These are phyloP conservation scores for Polygonum aviculare DNA, from an alignment of 148 eudicot species.

Conservation along the genomic window DNA sequence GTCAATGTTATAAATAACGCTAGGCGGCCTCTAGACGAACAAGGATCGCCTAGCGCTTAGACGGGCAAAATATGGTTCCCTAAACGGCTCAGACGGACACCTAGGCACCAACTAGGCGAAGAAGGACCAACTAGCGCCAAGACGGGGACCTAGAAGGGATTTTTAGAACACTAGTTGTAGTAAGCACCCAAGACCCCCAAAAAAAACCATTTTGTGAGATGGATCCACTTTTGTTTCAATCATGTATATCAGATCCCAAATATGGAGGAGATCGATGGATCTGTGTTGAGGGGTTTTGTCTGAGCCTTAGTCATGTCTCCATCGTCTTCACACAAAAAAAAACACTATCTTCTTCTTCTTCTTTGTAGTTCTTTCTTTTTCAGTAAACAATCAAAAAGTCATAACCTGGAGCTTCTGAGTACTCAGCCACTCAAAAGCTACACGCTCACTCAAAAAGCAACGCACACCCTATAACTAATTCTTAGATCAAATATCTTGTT, in stretches of 20 bases:
- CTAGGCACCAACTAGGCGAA: too few relatives aligned
- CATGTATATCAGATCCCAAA: background rate
- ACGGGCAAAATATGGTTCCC: too few relatives aligned
- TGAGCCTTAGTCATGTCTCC: slow-evolving; percentile 31
- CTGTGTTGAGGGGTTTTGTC: background rate
- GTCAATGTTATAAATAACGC: too few relatives aligned
- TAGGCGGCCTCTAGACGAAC: too few relatives aligned
- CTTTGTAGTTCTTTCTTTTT: slow-evolving; percentile 15
- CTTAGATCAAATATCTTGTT: background rate
- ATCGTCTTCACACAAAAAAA: slow-evolving; percentile 16
- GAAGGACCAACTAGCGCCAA: too few relatives aligned
- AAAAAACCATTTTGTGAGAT: too few relatives aligned
- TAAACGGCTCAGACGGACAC: too few relatives aligned
- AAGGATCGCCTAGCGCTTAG: too few relatives aligned
- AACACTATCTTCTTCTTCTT: slow-evolving; percentile 13
- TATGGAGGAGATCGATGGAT: background rate
- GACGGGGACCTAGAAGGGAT: too few relatives aligned
- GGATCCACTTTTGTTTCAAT: background rate
- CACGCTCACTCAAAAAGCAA: slow-evolving; percentile 3
- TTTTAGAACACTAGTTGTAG: too few relatives aligned
- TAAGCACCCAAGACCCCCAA: background rate
- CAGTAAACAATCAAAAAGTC: slow-evolving; percentile 23
- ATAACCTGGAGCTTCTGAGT: slow-evolving; percentile 8
- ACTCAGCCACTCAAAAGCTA: background rate
- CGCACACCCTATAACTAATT: background rate